Conservation (phyloP, 2,329 filamentous ascomycete genomes). For the Colletotrichum sp. region DNA sequence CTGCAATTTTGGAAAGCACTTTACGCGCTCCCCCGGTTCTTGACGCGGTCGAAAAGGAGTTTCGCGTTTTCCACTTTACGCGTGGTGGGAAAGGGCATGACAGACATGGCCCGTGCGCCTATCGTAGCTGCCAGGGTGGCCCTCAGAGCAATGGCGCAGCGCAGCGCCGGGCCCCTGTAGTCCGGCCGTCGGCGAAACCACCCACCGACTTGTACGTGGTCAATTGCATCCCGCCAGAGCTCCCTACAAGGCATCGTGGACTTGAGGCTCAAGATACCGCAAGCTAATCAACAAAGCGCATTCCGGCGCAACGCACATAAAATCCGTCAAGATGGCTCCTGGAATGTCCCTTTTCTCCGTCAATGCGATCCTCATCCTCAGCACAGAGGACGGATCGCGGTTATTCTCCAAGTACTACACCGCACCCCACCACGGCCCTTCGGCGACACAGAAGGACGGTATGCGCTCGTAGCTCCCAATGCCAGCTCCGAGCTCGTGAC, state of each 20-base stretch:
- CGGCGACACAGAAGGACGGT: conserved; percentile 27
- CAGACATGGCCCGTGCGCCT: background rate
- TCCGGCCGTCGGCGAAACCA: conserved; percentile 22
- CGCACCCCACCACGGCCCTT: conserved; percentile 53
- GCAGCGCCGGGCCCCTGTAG: background rate
- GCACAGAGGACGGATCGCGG: conserved; percentile 86
- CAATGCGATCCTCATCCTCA: conserved; percentile 79
- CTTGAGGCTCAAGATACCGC: conserved; percentile 7
- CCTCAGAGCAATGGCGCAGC: background rate
- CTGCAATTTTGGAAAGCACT: conserved; percentile 15
- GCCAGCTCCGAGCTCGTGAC: background rate
- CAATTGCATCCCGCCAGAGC: conserved; percentile 19
- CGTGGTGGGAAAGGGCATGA: background rate
- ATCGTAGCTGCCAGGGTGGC: background rate
- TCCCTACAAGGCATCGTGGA: conserved; percentile 18
- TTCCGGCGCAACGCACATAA: conserved; percentile 12
- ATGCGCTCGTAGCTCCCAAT: conserved; percentile 21
- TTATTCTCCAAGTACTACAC: conserved; percentile 87
- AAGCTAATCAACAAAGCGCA: conserved; percentile 9
- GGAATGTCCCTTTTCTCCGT: conserved; percentile 79
- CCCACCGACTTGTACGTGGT: conserved; percentile 22
- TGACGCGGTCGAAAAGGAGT: conserved; percentile 16
- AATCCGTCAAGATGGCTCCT: conserved; percentile 64
- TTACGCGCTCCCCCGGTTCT: conserved; percentile 2
- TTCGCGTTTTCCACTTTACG: conserved; percentile 26